These are phyloP conservation scores for Ampelocalamus luodianensis DNA, from an alignment of 176 grass and related monocot species.

Conservation along the genomic window DNA sequence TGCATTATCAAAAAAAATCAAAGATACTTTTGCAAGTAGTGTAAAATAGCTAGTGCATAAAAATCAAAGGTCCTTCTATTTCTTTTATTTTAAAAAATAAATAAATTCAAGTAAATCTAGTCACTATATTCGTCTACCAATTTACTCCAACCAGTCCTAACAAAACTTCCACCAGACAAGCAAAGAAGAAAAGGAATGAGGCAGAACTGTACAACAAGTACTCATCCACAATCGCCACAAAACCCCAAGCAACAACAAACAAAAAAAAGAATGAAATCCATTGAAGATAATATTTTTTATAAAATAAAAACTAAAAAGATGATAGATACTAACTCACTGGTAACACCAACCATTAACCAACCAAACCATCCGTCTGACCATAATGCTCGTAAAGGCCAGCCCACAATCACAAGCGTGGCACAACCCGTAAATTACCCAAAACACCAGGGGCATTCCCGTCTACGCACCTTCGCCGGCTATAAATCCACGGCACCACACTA, in stretches of 20 bases:
- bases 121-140: neutral
- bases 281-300: neutral
- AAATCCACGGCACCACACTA: slow-evolving; percentile 26
- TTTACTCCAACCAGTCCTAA: neutral
- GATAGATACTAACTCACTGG: too few relatives aligned
- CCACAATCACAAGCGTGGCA: neutral
- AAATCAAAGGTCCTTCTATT: neutral
- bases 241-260: neutral
- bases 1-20: neutral
- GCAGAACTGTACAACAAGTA: neutral
- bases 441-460: slow-evolving; percentile 2
- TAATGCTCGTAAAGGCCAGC: neutral
- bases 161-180: neutral
- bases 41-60: neutral
- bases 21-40: neutral
- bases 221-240: neutral
- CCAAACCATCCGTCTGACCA: neutral
- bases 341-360: slow-evolving; percentile 18
- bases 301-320: neutral
- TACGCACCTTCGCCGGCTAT: slow-evolving; percentile 16
- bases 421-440: neutral
- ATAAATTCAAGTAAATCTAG: neutral
- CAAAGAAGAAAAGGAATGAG: neutral
- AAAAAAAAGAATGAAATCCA: neutral
- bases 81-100: neutral